Evolutionary conservation across 2,329 filamentous ascomycete genomes (phyloP).

Genomic region (Colletotrichum cuscutae): DNA sequence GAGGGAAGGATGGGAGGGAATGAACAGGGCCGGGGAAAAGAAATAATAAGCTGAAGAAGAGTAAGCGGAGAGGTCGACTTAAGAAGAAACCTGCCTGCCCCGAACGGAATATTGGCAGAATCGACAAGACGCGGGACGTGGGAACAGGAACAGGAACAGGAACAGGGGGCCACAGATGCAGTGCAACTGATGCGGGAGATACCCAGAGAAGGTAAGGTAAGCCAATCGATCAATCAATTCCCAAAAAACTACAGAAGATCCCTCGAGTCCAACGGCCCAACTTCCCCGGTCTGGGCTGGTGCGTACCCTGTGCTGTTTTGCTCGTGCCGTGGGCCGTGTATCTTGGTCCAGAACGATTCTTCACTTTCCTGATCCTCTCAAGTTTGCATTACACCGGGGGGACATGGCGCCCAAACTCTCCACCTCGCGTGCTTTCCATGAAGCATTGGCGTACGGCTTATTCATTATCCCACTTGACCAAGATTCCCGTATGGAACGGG

Average conservation of each 20-base stretch:
- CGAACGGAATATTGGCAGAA: too few species aligned
- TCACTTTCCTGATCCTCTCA: neutral
- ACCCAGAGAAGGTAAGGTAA: too few species aligned
- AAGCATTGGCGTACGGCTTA: too few species aligned
- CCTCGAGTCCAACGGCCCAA: neutral
- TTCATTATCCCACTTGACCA: neutral
- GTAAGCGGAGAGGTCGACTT: neutral
- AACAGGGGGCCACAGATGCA: neutral
- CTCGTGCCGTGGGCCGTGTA: neutral
- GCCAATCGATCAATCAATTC: too few species aligned
- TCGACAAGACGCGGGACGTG: neutral
- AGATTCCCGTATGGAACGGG: neutral
- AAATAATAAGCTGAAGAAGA: neutral
- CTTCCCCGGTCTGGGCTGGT: neutral
- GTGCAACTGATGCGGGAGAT: neutral
- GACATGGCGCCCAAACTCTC: neutral
- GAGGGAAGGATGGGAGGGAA: neutral
- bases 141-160: neutral
- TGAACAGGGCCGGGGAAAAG: neutral
- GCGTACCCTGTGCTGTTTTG: too few species aligned
- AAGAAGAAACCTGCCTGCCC: neutral
- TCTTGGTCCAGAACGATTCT: neutral
- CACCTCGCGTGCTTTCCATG: neutral
- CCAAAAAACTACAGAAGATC: neutral
- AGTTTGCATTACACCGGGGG: neutral